phyloP scores from a whole-genome alignment of 306 rosid genomes.

The Luffa acutangula region DNA sequence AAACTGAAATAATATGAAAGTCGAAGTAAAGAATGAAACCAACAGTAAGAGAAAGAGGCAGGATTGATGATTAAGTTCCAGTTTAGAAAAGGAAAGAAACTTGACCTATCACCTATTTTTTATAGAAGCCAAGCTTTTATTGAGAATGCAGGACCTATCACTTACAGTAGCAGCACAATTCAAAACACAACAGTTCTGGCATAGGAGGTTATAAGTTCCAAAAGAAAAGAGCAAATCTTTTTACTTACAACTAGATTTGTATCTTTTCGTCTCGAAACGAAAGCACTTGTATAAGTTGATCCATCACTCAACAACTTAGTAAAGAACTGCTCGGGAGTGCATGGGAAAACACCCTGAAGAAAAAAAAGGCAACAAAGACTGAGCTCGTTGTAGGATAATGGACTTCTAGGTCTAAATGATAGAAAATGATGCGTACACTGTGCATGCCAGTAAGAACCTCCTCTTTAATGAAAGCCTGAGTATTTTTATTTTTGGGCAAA shows the following conservation, averaged over 20 bases:
- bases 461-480: conserved; percentile 62
- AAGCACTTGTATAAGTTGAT: conserved; percentile 53
- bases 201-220: background rate
- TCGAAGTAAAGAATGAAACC: background rate
- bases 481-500: conserved; percentile 40
- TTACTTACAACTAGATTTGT: conserved; percentile 79
- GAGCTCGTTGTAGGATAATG: conserved; percentile 16
- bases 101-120: background rate
- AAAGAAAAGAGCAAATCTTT: background rate
- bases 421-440: conserved; percentile 41
- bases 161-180: background rate
- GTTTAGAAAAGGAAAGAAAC: background rate
- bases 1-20: background rate
- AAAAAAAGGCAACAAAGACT: conserved; percentile 9
- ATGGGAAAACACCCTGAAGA: conserved; percentile 69
- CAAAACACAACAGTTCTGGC: background rate
- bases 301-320: conserved; percentile 48
- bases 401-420: background rate
- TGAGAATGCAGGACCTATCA: background rate
- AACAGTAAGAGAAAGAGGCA: background rate
- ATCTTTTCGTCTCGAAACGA: conserved; percentile 67
- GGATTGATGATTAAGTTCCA: background rate
- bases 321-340: conserved; percentile 74
- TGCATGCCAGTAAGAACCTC: conserved; percentile 59
- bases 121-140: background rate